phyloP scores from a whole-genome alignment of 2,329 filamentous ascomycete species.

The Cryphonectria carpinicola region DNA sequence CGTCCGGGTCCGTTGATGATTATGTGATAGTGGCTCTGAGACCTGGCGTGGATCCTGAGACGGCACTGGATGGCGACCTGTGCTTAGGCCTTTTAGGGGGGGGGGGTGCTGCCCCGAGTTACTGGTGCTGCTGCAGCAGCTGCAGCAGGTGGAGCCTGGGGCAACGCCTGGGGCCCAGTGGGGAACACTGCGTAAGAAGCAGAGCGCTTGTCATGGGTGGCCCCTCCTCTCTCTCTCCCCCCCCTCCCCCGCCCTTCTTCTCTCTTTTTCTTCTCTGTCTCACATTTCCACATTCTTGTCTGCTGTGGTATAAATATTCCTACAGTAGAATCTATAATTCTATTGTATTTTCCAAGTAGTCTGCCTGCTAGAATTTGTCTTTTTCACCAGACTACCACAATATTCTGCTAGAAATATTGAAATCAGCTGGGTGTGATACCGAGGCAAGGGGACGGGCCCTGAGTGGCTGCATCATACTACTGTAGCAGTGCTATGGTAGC shows the following conservation, averaged over 20 bases:
- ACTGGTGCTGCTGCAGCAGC: not conserved
- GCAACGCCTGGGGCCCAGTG: not conserved
- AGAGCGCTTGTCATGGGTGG: not conserved
- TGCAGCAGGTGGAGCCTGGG: not conserved
- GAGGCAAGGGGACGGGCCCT: not conserved
- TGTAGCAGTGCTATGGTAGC: not conserved
- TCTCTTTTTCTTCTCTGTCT: not conserved
- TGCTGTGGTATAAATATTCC: not conserved
- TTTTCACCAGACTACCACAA: too few species aligned
- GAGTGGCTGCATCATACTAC: not conserved
- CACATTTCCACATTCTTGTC: not conserved
- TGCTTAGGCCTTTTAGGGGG: not conserved
- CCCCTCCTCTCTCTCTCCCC: not conserved
- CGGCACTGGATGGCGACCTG: not conserved
- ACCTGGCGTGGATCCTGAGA: not conserved
- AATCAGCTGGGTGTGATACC: not conserved
- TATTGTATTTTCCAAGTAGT: not conserved
- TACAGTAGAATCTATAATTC: not conserved
- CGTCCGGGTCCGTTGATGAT: constrained; percentile 7
- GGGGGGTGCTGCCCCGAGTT: not conserved
- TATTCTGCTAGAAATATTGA: not conserved
- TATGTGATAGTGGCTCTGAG: not conserved
- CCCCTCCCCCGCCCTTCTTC: not conserved
- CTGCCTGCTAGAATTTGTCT: too few species aligned
- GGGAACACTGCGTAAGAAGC: not conserved